Conservation (phyloP, 768 basidiomycete species). For the Kwoniella sp. region DNA sequence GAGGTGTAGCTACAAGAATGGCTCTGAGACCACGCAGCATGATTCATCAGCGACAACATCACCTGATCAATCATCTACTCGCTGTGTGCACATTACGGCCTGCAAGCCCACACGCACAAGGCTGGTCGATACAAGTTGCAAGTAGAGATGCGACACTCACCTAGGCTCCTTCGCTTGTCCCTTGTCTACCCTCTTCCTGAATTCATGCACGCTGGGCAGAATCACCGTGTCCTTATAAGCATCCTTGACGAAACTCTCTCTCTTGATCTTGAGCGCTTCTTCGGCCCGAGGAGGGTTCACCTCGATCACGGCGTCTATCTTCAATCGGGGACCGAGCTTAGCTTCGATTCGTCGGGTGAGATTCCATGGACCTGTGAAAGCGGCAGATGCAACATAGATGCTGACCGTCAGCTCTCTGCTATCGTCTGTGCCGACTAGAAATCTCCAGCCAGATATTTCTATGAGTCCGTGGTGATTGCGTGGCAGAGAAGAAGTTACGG, state of each 20-base stretch:
- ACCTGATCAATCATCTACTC: too few relatives aligned
- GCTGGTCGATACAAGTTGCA: too few relatives aligned
- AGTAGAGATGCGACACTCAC: too few relatives aligned
- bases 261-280: slow-evolving; percentile 75
- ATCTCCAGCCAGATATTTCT: not conserved
- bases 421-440: too few relatives aligned
- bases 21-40: slow-evolving; percentile 59
- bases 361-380: slow-evolving; percentile 51
- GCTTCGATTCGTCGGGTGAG: slow-evolving; percentile 58
- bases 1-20: slow-evolving; percentile 83
- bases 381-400: too few relatives aligned
- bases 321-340: slow-evolving; percentile 89
- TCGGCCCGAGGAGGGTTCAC: slow-evolving; percentile 78
- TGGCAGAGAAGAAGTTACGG: not conserved
- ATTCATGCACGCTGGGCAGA: slow-evolving; percentile 27
- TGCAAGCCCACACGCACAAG: too few relatives aligned
- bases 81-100: too few relatives aligned
- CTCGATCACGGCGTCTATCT: slow-evolving; percentile 90
- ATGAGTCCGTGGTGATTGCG: not conserved
- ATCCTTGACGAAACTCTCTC: slow-evolving; percentile 80
- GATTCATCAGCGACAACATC: too few relatives aligned
- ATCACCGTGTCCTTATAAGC: slow-evolving; percentile 75
- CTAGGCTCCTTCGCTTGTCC: slow-evolving; percentile 31
- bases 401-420: too few relatives aligned
- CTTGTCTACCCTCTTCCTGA: slow-evolving; percentile 22